Percentiles rank a stretch among this genome's conserved stretches.
Conservation (phyloP, 2,329 filamentous ascomycete species). For the Phyllosticta capitalensis region DNA sequence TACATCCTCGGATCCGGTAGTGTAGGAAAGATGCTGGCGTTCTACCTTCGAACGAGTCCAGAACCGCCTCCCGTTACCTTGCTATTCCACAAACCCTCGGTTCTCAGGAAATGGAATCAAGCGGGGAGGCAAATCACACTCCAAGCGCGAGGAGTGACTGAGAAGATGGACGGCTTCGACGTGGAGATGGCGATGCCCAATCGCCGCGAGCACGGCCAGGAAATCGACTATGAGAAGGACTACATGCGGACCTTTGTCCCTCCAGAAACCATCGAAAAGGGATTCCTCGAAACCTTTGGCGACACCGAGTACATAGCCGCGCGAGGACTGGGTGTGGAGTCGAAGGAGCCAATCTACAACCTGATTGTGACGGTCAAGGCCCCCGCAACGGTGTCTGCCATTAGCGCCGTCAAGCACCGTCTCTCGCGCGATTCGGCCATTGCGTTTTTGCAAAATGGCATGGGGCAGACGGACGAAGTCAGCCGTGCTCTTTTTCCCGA, state of each 20-base stretch:
- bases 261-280: background rate
- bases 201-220: conserved; percentile 29
- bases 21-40: conserved; percentile 69
- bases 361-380: conserved; percentile 75
- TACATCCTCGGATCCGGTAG: conserved; percentile 75
- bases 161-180: conserved; percentile 34
- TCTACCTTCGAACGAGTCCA: conserved; percentile 53
- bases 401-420: conserved; percentile 57
- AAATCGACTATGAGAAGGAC: conserved; percentile 14
- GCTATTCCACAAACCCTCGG: conserved; percentile 53
- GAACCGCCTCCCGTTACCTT: conserved; percentile 66
- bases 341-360: conserved; percentile 51
- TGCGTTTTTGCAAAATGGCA: conserved; percentile 68
- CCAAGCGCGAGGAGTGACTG: conserved; percentile 34
- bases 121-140: conserved; percentile 35
- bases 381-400: conserved; percentile 53
- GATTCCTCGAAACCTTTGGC: background rate
- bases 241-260: background rate
- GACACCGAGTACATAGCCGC: background rate
- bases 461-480: conserved; percentile 74
- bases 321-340: conserved; percentile 1
- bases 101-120: conserved; percentile 40
- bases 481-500: conserved; percentile 63
- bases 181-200: conserved; percentile 33
- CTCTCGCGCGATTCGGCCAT: conserved; percentile 62